These are phyloP conservation scores for Pythium biforme DNA, from an alignment of 352 stramenopile species.

Conservation along the genomic window DNA sequence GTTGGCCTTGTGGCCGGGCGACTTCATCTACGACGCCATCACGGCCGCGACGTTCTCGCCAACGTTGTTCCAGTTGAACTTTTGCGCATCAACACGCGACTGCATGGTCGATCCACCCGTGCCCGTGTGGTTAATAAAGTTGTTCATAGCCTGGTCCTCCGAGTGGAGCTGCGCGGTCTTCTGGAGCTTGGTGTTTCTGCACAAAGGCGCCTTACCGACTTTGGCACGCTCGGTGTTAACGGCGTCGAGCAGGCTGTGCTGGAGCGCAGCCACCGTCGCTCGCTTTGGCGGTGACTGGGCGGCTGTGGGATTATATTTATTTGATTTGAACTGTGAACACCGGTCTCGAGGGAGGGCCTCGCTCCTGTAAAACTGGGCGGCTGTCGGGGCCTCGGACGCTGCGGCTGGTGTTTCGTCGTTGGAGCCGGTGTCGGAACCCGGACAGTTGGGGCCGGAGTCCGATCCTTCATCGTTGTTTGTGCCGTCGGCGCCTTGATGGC, in stretches of 20 bases:
- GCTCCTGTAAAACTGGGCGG: no score
- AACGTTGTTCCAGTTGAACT: neutral
- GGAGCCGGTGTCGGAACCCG: no score
- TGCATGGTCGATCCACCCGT: conserved; percentile 43
- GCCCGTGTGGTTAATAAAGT: conserved; percentile 47
- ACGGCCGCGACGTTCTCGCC: conserved; percentile 16
- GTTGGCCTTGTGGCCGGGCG: conserved; percentile 31
- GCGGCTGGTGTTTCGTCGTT: no score
- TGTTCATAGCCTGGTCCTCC: conserved; percentile 46
- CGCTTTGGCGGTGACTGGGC: neutral
- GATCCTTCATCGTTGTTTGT: no score
- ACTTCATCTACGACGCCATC: conserved; percentile 31
- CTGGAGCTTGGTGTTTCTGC: conserved; percentile 40
- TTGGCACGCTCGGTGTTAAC: conserved; percentile 52
- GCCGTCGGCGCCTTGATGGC: no score
- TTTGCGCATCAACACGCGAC: no score
- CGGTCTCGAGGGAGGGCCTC: no score
- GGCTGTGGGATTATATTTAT: no score
- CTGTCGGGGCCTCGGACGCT: no score
- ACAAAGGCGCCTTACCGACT: conserved; percentile 30
- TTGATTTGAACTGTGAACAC: no score
- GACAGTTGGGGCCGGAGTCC: no score
- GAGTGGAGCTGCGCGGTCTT: conserved; percentile 31
- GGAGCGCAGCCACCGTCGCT: no score
- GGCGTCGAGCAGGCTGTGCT: conserved; percentile 40